These are phyloP conservation scores for Trichoderma lentiforme DNA, from an alignment of 2,329 filamentous ascomycete genomes.

Conservation along the genomic window DNA sequence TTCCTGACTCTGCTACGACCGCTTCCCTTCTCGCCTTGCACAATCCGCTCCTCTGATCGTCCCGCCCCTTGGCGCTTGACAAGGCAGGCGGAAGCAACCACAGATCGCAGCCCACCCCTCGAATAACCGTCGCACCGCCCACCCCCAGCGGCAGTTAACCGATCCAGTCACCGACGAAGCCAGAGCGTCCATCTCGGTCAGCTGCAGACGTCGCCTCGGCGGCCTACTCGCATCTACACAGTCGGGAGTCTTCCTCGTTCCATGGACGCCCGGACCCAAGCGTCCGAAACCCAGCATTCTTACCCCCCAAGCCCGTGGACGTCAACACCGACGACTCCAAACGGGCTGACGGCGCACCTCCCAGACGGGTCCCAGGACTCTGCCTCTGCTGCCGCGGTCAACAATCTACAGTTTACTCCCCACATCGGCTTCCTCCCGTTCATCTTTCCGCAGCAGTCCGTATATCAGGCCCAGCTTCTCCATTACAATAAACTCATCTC, in stretches of 20 bases:
- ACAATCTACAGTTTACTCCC: constrained; percentile 36
- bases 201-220: constrained; percentile 17
- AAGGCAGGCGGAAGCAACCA: background rate
- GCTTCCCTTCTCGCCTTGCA: background rate
- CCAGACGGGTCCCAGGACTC: constrained; percentile 33
- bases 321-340: constrained; percentile 27
- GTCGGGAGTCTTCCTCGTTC: constrained; percentile 28
- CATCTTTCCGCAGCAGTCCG: constrained; percentile 56
- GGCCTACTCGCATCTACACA: constrained; percentile 4
- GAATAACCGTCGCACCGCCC: background rate
- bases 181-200: background rate
- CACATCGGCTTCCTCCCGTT: constrained; percentile 55
- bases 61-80: background rate
- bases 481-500: constrained; percentile 65
- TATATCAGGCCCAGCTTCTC: constrained; percentile 60
- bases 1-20: background rate
- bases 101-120: background rate
- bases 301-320: constrained; percentile 35
- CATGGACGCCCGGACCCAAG: constrained; percentile 39
- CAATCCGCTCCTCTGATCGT: background rate
- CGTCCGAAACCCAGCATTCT: constrained; percentile 39
- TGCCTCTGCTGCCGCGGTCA: constrained; percentile 27
- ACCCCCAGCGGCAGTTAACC: background rate
- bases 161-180: constrained; percentile 14
- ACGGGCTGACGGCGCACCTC: constrained; percentile 27